Evolutionary conservation across 1,284 basidiomycete genomes (phyloP), one percentile per base, ranked within the genome.

Genomic region (Fomitopsis schrenkii): DNA sequence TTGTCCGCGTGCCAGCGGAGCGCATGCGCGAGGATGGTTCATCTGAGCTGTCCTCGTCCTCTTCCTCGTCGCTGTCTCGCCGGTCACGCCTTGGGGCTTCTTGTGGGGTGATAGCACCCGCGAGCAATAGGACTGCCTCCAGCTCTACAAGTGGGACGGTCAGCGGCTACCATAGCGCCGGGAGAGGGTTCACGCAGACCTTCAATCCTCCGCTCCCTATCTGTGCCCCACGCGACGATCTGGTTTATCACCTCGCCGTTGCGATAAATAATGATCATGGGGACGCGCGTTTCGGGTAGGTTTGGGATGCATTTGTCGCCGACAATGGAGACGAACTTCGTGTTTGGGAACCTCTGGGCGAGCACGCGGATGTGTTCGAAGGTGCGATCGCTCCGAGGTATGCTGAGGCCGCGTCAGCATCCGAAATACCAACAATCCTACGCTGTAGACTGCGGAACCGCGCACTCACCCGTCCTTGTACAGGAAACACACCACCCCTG

Each of bases 221-320:
- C 80, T 67, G 90, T 80, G 67, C 91, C 85, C 94, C 91, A 88
- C 1, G 94, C 87, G 3, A 94, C 81, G 22, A 97, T 81, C 73
- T 98, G 95, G 60, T 94, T 90, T 57, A 83, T 80, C 60, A 98
- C 89, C 54, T 97, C 91, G 17, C 97, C 97, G 66, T 91, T 91
- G 46, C 93, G 86, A 76, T 99, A 99, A 42, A 98, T 81, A 66
- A 99, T 87, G 60, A 99, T 78, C 77, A 97, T 98, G 1, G 97
- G 97, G 53, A 96, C 77, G 62, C 96, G 90, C 44, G 86, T 83
- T 70, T 98, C 97, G 8, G 97, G 97, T 57, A 98, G 91, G 75
- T 98, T 92, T 28, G 94, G 89, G 68, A 99, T 98, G 78, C 97
- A 98, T 75, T 97, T 94, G 76, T 94, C 87, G 35, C 95, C 95